phyloP scores from a whole-genome alignment of 257 asterid species.

The Plantago ovata region DNA sequence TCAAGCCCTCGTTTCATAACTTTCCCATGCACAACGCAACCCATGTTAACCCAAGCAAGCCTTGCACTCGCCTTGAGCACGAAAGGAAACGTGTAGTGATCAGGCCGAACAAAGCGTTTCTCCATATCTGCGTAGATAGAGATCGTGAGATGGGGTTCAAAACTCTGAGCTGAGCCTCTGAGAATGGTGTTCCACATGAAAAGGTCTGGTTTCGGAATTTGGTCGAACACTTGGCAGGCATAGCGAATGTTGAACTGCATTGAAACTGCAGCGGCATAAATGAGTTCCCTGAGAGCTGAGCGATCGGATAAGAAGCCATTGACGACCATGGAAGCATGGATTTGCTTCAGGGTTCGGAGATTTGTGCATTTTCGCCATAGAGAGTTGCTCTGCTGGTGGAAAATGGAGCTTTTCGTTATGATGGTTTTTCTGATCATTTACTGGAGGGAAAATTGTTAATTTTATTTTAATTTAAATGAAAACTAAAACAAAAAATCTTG shows the following conservation, averaged over 20 bases:
- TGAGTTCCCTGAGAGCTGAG: conserved; percentile 40
- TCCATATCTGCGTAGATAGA: conserved; percentile 46
- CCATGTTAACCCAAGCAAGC: conserved; percentile 51
- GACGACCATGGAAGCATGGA: conserved; percentile 42
- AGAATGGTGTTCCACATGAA: no score
- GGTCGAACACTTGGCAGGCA: no score
- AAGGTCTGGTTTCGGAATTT: no score
- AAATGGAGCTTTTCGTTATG: conserved; percentile 30
- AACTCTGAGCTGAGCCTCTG: conserved; percentile 62
- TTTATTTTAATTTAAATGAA: no score
- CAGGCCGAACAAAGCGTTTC: conserved; percentile 28
- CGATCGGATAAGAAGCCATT: conserved; percentile 36
- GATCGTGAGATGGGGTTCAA: conserved; percentile 40
- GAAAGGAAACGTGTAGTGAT: conserved; percentile 58
- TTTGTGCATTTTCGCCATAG: conserved; percentile 50
- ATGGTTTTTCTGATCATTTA: conserved; percentile 42
- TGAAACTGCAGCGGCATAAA: conserved; percentile 35
- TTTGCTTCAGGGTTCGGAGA: conserved; percentile 41
- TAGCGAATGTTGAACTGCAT: conserved; percentile 36
- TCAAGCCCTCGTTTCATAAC: no score
- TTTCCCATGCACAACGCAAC: no score
- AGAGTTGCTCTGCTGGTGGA: conserved; percentile 30
- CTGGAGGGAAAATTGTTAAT: no score
- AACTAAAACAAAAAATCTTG: no score
- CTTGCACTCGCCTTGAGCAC: conserved; percentile 61